A percentile compares a stretch with the other conserved stretches of the same genome.
Evolutionary conservation across 192 early-diverging fungal species (phyloP).

Genomic region (Coemansia sp.): DNA sequence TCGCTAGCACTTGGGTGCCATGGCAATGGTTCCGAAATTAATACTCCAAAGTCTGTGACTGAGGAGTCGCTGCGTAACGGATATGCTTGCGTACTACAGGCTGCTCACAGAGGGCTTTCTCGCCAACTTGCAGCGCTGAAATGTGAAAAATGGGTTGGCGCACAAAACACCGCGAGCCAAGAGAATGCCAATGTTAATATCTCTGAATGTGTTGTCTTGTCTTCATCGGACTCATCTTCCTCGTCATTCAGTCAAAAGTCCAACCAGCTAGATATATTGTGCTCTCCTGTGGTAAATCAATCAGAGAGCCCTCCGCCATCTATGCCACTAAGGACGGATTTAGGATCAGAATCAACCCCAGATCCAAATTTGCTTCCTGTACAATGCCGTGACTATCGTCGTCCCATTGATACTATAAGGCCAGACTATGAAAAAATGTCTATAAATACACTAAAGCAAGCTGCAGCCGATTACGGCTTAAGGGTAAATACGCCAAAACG

Average conservation of each 20-base stretch:
- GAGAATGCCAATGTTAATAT: neutral
- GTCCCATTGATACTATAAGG: neutral
- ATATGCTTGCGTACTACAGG: slow-evolving; percentile 24
- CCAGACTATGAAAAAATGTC: slow-evolving; percentile 6
- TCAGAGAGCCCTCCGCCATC: neutral
- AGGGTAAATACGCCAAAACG: slow-evolving; percentile 6
- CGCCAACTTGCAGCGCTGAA: slow-evolving; percentile 12
- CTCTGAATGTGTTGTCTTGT: neutral
- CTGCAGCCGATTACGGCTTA: slow-evolving; percentile 5
- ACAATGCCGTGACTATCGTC: neutral
- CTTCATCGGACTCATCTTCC: neutral
- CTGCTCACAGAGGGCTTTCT: slow-evolving; percentile 16
- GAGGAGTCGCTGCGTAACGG: slow-evolving; percentile 18
- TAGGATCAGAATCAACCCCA: neutral
- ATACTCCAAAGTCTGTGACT: neutral
- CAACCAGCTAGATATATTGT: neutral
- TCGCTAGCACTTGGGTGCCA: slow-evolving; percentile 5
- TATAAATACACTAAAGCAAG: neutral
- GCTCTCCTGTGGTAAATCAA: neutral
- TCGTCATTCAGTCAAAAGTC: neutral
- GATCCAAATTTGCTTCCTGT: neutral
- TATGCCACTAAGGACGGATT: neutral
- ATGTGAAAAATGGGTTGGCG: slow-evolving; percentile 21
- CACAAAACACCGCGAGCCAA: neutral
- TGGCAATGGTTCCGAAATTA: neutral